A percentile compares a stretch with the other conserved stretches of the same genome.
Conservation (phyloP, 2,329 filamentous ascomycete species). For the Cucurbitaria berberidis region DNA sequence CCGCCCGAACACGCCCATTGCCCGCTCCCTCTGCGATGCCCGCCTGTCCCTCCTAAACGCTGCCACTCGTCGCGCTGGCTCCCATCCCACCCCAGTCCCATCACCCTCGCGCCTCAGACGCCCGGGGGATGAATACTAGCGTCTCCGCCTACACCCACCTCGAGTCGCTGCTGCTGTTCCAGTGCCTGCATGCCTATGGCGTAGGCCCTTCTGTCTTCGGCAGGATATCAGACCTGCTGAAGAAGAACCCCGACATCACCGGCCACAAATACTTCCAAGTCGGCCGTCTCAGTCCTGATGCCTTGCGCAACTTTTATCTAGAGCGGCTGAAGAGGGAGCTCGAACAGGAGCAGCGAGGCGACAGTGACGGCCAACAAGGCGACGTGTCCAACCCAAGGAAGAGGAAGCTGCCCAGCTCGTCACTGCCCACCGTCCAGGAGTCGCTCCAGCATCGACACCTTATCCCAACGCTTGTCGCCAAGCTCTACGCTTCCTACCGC, state of each 20-base stretch:
- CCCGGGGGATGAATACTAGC: constrained; percentile 63
- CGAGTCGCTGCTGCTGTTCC: constrained; percentile 85
- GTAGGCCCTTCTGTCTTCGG: constrained; percentile 69
- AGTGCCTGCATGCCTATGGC: constrained; percentile 74
- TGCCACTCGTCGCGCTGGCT: constrained; percentile 44
- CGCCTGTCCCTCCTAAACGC: constrained; percentile 28
- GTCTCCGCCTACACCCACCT: constrained; percentile 77
- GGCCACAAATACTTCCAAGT: constrained; percentile 74
- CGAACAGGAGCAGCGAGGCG: constrained; percentile 56
- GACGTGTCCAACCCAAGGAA: constrained; percentile 63
- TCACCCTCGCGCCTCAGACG: constrained; percentile 38
- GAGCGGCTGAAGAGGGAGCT: constrained; percentile 77
- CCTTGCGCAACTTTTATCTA: constrained; percentile 79
- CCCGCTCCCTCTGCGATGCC: constrained; percentile 27
- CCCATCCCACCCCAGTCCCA: constrained; percentile 36
- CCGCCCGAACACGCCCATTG: constrained; percentile 19
- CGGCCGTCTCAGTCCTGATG: constrained; percentile 74
- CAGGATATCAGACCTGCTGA: constrained; percentile 75
- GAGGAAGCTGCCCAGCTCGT: constrained; percentile 70
- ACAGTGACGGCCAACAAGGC: constrained; percentile 49
- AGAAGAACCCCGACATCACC: constrained; percentile 74
- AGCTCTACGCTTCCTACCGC: constrained; percentile 77
- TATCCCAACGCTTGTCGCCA: constrained; percentile 72
- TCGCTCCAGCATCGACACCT: constrained; percentile 69
- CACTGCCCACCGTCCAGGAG: constrained; percentile 69